phyloP scores from a whole-genome alignment of 1,284 basidiomycete species.

The Sparassis latifolia region DNA sequence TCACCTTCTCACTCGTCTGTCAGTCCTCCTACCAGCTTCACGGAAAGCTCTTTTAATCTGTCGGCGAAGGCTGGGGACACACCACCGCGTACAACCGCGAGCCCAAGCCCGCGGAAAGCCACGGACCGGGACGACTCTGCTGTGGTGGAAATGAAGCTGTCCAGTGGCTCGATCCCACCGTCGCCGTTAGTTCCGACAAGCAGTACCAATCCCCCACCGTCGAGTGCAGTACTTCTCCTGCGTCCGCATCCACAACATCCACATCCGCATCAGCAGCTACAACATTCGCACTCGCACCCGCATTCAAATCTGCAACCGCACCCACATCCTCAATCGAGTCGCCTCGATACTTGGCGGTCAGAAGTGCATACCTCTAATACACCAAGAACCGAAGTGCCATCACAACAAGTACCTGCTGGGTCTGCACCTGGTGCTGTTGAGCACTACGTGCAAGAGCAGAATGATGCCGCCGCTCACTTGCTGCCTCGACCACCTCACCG shows the following conservation, averaged over 20 bases:
- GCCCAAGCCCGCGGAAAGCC: conserved; percentile 8
- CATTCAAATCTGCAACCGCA: too few relatives aligned
- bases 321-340: conserved; percentile 6
- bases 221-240: too few relatives aligned
- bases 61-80: conserved; percentile 11
- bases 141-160: neutral
- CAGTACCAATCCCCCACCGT: too few relatives aligned
- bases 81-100: conserved; percentile 9
- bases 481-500: conserved; percentile 1
- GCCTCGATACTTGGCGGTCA: conserved; percentile 25
- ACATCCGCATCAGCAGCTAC: too few relatives aligned
- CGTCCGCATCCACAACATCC: too few relatives aligned
- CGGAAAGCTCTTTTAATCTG: conserved; percentile 14
- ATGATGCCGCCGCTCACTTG: neutral
- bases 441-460: too few relatives aligned
- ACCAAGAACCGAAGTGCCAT: too few relatives aligned
- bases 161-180: neutral
- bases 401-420: too few relatives aligned
- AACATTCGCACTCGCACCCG: too few relatives aligned
- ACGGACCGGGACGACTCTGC: neutral
- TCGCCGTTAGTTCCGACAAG: conserved; percentile 1
- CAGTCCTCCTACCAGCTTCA: conserved; percentile 14
- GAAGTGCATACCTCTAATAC: conserved; percentile 14
- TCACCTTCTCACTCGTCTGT: conserved; percentile 8
- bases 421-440: too few relatives aligned